Base-by-base conservation (phyloP, 2,329 filamentous ascomycete species). In the Arthrobotrys megalospora region DNA sequence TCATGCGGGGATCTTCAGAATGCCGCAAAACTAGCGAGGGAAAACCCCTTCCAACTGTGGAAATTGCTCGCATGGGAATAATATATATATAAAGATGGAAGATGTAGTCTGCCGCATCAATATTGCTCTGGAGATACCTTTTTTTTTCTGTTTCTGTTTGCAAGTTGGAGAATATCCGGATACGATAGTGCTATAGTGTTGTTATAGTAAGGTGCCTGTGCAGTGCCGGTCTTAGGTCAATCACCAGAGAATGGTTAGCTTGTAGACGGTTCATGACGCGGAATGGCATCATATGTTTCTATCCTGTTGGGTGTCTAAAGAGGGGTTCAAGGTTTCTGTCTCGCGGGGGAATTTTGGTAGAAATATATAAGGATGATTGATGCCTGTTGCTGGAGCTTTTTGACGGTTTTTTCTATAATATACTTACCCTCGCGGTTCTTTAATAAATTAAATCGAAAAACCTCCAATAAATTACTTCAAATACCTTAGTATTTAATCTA, bases 1-100 rank as follows among this genome's bases (percentile, higher is more conserved):
- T 58, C 52, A 58, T 58, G 32, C 52, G 52, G 52, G 52, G 52
- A 58, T 58, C 52, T 38, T 38, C 52, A 58, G 32, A 38, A 19
- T 58, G 32, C 34, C 8, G 32, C 52, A 38, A 12, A 3, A 45
- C 41, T 53, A 53, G 28, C 50, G 8, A 28, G 12, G 12, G 6
- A 38, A 38, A 38, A 38, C 12, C 1, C 50, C 50, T 43, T 10
- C n/a, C 36, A 38, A 38, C 36, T 38, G 5, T 6, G 41, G 41
- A 16, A 45, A 45, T n/a, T 45, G 41, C n/a, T 45, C 41, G 41
- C 16, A 7, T 45, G n/a, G 41, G 41, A 6, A 14, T 45, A 38
- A 38, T 8, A 12, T n/a, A n/a, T n/a, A n/a, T n/a, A n/a, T n/a
- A n/a, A n/a, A n/a, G n/a, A n/a, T n/a, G n/a, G n/a, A 38, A 4